Conservation (phyloP, 352 stramenopile genomes). For the Globisporangium cylindrosporum region DNA sequence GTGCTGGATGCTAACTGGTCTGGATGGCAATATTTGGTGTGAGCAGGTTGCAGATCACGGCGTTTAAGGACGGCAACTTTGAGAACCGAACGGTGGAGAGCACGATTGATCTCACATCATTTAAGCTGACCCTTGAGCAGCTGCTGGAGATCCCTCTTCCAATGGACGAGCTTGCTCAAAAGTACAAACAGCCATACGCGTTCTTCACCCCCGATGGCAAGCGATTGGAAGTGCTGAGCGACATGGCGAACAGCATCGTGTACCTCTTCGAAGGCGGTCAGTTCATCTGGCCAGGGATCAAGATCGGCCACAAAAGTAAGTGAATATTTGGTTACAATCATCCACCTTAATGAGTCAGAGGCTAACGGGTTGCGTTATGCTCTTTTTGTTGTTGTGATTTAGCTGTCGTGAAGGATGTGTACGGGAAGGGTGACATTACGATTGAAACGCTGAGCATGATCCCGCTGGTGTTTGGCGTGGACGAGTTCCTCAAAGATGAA, state of each 20-base stretch:
- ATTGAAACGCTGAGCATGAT: constrained; percentile 65
- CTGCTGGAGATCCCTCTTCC: constrained; percentile 36
- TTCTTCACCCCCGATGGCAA: constrained; percentile 60
- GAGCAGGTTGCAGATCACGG: constrained; percentile 43
- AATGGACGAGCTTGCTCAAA: constrained; percentile 24
- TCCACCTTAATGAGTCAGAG: background rate
- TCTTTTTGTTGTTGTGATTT: background rate
- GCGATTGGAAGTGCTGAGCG: constrained; percentile 40
- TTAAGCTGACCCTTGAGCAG: constrained; percentile 35
- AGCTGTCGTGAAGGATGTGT: constrained; percentile 44
- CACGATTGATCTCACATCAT: constrained; percentile 29
- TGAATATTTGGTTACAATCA: background rate
- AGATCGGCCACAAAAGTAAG: constrained; percentile 64
- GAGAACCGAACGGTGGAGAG: constrained; percentile 27
- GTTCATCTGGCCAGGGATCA: constrained; percentile 72
- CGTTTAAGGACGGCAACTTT: constrained; percentile 58
- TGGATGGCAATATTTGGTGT: background rate
- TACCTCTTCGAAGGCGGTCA: constrained; percentile 75
- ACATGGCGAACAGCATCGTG: constrained; percentile 46
- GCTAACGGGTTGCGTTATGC: background rate
- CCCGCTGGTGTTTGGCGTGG: constrained; percentile 65
- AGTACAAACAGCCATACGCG: constrained; percentile 69
- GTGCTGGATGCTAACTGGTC: background rate
- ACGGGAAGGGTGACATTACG: constrained; percentile 40
- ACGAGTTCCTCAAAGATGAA: constrained; percentile 72